A percentile compares a stretch with the other conserved stretches of the same genome.
phyloP scores from a whole-genome alignment of 768 basidiomycete genomes.

The Phallus indusiatus region DNA sequence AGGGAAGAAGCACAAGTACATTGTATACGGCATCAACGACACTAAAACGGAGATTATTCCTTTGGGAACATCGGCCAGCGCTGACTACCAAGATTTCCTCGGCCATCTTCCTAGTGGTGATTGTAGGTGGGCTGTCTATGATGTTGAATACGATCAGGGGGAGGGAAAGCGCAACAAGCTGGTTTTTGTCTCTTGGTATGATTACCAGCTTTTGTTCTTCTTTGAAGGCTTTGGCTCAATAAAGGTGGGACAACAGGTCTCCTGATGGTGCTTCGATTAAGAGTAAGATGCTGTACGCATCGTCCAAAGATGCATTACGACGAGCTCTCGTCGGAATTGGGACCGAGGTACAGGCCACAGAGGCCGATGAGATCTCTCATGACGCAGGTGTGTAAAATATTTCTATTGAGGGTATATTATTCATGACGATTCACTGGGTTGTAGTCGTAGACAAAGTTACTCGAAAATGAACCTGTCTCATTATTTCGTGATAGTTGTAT shows the following conservation, averaged over 20 bases:
- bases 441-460: slow-evolving; percentile 10
- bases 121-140: slow-evolving; percentile 88
- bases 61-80: slow-evolving; percentile 44
- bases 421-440: not conserved
- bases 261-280: slow-evolving; percentile 81
- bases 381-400: slow-evolving; percentile 44
- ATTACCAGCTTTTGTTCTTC: slow-evolving; percentile 13
- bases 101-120: slow-evolving; percentile 60
- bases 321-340: slow-evolving; percentile 66
- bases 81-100: slow-evolving; percentile 64
- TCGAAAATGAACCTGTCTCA: not conserved
- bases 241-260: slow-evolving; percentile 46
- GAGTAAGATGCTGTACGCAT: slow-evolving; percentile 88
- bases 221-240: not conserved
- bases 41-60: slow-evolving; percentile 67
- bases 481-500: not conserved
- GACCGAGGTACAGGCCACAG: slow-evolving; percentile 81
- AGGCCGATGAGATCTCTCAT: slow-evolving; percentile 59
- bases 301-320: slow-evolving; percentile 75
- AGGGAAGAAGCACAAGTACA: slow-evolving; percentile 69
- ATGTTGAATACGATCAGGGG: slow-evolving; percentile 74
- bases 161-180: slow-evolving; percentile 81
- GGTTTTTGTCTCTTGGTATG: slow-evolving; percentile 77
- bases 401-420: not conserved
- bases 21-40: slow-evolving; percentile 64